These are phyloP conservation scores for Claviceps citrina DNA, from an alignment of 2,329 filamentous ascomycete genomes.

Conservation along the genomic window DNA sequence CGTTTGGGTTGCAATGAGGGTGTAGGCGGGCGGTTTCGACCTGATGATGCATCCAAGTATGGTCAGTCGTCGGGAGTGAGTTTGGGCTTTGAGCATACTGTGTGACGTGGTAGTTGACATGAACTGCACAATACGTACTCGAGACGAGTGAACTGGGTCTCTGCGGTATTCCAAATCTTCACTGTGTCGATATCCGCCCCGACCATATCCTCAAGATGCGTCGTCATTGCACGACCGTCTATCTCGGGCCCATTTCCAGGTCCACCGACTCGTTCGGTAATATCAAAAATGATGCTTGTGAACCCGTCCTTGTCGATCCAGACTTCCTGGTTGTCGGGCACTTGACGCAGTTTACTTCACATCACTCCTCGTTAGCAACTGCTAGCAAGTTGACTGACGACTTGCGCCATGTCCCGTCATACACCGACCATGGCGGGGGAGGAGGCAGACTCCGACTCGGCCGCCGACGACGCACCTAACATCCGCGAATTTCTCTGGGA, in stretches of 20 bases:
- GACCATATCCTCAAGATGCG: slow-evolving; percentile 54
- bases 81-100: neutral
- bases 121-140: slow-evolving; percentile 22
- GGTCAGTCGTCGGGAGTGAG: slow-evolving; percentile 14
- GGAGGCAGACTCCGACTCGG: slow-evolving; percentile 10
- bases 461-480: slow-evolving; percentile 40
- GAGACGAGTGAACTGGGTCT: slow-evolving; percentile 41
- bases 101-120: neutral
- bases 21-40: slow-evolving; percentile 43
- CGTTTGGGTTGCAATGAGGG: slow-evolving; percentile 52
- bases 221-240: slow-evolving; percentile 54
- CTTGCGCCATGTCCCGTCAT: neutral
- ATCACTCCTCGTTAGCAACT: neutral
- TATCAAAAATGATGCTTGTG: slow-evolving; percentile 78
- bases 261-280: slow-evolving; percentile 61
- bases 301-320: slow-evolving; percentile 74
- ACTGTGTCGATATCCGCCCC: slow-evolving; percentile 47
- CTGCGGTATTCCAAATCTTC: slow-evolving; percentile 50
- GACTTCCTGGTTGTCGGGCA: slow-evolving; percentile 82
- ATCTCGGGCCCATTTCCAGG: slow-evolving; percentile 39
- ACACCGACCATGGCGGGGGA: neutral
- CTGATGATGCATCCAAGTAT: slow-evolving; percentile 15
- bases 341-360: slow-evolving; percentile 51
- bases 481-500: slow-evolving; percentile 54
- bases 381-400: neutral